These are phyloP conservation scores for Globisporangium nodosum DNA, from an alignment of 352 stramenopile genomes.

Conservation along the genomic window DNA sequence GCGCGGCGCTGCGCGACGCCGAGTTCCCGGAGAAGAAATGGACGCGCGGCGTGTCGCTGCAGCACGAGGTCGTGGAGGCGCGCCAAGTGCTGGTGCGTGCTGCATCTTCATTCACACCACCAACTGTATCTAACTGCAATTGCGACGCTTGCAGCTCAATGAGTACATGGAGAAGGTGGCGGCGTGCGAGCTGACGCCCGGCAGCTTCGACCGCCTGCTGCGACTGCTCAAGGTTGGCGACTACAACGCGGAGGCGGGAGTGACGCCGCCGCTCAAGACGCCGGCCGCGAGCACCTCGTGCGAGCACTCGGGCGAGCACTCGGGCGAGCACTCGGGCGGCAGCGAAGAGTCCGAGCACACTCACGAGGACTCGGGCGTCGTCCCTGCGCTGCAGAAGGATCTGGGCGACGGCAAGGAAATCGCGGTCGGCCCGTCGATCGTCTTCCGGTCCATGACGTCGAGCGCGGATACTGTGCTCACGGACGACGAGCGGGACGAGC, in stretches of 20 bases:
- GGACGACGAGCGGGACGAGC: slow-evolving; percentile 18
- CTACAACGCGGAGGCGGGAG: slow-evolving; percentile 21
- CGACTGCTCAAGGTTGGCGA: slow-evolving; percentile 49
- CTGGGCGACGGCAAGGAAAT: not conserved
- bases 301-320: not conserved
- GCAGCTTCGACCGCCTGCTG: slow-evolving; percentile 32
- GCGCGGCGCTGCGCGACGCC: slow-evolving; percentile 5
- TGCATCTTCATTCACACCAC: not conserved
- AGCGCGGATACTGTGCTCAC: slow-evolving; percentile 19
- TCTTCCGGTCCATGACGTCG: slow-evolving; percentile 17
- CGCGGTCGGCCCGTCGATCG: not conserved
- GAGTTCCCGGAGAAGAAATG: slow-evolving; percentile 43
- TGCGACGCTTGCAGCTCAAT: slow-evolving; percentile 27
- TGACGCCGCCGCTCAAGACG: not conserved
- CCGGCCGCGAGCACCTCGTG: not conserved
- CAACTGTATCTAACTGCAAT: no score
- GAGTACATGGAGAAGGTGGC: slow-evolving; percentile 59
- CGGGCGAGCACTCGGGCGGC: no score
- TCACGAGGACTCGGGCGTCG: not conserved
- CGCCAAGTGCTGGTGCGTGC: slow-evolving; percentile 47
- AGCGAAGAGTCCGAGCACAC: not conserved
- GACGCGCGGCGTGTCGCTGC: slow-evolving; percentile 42
- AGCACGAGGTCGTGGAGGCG: slow-evolving; percentile 45
- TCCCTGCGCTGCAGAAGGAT: not conserved
- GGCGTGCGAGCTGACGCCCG: slow-evolving; percentile 25